Evolutionary conservation across 805 yeast species (phyloP), one percentile per base, ranked within the genome.

Genomic region (Metschnikowia proteae): DNA sequence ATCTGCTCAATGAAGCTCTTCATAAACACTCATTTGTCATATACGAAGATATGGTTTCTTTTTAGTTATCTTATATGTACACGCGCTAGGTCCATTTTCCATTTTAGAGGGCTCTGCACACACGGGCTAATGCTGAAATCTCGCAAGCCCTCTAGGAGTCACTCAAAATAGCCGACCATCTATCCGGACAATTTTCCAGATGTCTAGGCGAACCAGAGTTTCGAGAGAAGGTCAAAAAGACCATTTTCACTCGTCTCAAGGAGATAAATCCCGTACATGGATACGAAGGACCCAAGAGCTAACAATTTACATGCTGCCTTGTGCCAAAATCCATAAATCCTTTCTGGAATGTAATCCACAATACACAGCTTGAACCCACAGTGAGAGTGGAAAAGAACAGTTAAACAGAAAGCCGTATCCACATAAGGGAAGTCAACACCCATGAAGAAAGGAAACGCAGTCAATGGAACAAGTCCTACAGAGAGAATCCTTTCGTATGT

Each of bases 341-440:
- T 80, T 63, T 74, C 70, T 37, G 97, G 97, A 48, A 92, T 84
- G 71, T 92, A 94, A 70, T 92, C 99, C 51, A 84, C 84, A 61
- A 94, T 90, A 75, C 97, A 92, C 40, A 95, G 76, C 67, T 86
- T 86, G 70, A 94, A 81, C 9, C 98, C 99, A 58, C 86, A 80
- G 67, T 85, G 88, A 48, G 86, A 77, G 71, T 94, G 98, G 51
- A 84, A 78, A 59, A 92, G 69, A 45, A 89, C 67, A 32, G 83
- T 70, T 28, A 83, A 69, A 25, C 88, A 80, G 57, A 89, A 77
- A 1, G 81, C 61, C 5, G 95, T 80, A 69, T 94, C 99, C 31
- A 83, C 63, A 23, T 83, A 71, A 9, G 96, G 85, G 54, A 81
- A 68, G 25, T 79, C 78, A 11, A 84, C 79, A 28, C 96, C 97